Base-by-base conservation (phyloP, 768 basidiomycete species). In the Crucibulum laeve region DNA sequence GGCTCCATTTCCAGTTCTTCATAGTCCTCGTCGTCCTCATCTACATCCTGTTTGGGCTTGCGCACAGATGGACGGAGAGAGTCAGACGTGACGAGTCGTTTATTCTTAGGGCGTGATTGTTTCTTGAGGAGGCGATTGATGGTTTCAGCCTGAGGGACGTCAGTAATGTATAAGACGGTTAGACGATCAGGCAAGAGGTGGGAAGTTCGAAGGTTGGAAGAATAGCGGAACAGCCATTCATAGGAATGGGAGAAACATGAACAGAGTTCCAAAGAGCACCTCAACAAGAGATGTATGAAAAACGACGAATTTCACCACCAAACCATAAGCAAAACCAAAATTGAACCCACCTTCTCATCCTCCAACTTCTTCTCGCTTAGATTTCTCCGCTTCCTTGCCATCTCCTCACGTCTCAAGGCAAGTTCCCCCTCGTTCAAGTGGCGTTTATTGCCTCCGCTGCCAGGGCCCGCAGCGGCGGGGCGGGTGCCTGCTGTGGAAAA, bases 51-150 rank as follows among this genome's bases (percentile, higher is more conserved):
- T 51, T 41, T 61, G 53, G 3, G 48, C 10, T 52, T 32, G 17
- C 56, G 56, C 48, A 61, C 53, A 17, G 58, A 67, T 3, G 60
- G 70, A 42, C 60, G 72, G 48, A 65, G 79, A 28, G n/a, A n/a
- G n/a, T 78, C 77, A 0, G 69, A 69, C 1, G 73, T 75, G 13
- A 72, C 71, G n/a, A 69, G 74, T 8, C 81, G 77, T 51, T 78
- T 84, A 39, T 72, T 77, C 34, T 77, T 75, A 2, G 84, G 73
- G 7, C 83, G 76, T 14, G 83, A 81, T 56, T 89, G 88, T 61
- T 91, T 92, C 60, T 90, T 90, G 40, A 93, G 75, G 11, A 93
- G 73, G 21, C 91, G 83, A 53, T 91, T 91, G 60, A 93, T 92
- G 0, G 91, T 92, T 54, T 92, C 91, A 18, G 80, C 80, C 87